Percentiles rank a stretch among this genome's conserved stretches.
phyloP scores from a whole-genome alignment of 2,329 filamentous ascomycete genomes.

The Periglandula ipomoeae region DNA sequence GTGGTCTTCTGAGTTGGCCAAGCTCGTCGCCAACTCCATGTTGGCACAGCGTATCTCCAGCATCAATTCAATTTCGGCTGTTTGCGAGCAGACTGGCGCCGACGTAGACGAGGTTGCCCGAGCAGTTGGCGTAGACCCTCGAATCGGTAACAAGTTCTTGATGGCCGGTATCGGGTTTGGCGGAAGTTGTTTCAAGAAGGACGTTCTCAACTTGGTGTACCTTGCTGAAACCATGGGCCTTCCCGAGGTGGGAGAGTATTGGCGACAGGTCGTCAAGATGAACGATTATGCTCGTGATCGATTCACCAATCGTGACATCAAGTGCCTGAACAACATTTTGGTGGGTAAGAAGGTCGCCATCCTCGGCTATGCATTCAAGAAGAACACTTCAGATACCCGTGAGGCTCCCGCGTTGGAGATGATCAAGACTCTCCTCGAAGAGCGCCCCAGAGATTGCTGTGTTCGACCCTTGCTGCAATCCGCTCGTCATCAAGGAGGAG shows the following conservation, averaged over 20 bases:
- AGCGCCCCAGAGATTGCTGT: constrained; percentile 54
- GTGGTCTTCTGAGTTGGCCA: constrained; percentile 71
- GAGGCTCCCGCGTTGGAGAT: constrained; percentile 62
- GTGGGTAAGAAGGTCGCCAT: constrained; percentile 62
- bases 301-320: constrained; percentile 58
- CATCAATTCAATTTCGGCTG: constrained; percentile 73
- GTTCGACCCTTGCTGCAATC: constrained; percentile 57
- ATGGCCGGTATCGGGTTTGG: constrained; percentile 71
- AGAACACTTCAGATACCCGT: constrained; percentile 66
- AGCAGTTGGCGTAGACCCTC: constrained; percentile 58
- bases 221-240: constrained; percentile 61
- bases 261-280: constrained; percentile 64
- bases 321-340: constrained; percentile 59
- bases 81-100: constrained; percentile 68
- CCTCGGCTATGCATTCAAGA: constrained; percentile 72
- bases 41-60: constrained; percentile 72
- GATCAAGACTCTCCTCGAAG: constrained; percentile 55
- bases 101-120: constrained; percentile 64
- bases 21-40: constrained; percentile 73
- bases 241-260: constrained; percentile 65
- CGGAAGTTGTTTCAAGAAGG: constrained; percentile 75
- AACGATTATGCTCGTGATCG: constrained; percentile 67
- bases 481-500: constrained; percentile 39
- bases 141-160: constrained; percentile 65
- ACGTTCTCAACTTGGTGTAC: constrained; percentile 65